A percentile compares a stretch with the other conserved stretches of the same genome.
Evolutionary conservation across 2,329 filamentous ascomycete genomes (phyloP).

Genomic region (Alternaria angustiovoidea): DNA sequence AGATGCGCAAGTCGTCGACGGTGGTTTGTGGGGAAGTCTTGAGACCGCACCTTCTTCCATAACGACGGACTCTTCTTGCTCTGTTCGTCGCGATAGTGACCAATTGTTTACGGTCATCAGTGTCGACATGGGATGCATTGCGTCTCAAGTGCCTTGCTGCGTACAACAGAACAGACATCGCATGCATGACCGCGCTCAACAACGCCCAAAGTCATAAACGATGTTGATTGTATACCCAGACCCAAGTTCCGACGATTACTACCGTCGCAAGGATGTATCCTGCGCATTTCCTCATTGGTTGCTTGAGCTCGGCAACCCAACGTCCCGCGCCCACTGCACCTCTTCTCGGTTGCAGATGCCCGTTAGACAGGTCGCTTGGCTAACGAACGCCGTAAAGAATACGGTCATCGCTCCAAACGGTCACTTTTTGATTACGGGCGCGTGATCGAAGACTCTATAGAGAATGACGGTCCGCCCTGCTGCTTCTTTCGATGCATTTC

Average conservation of each 20-base stretch:
- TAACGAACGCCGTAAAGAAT: background rate
- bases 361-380: conserved; percentile 3
- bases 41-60: background rate
- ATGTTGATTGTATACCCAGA: conserved; percentile 1
- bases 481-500: background rate
- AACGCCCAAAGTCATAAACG: background rate
- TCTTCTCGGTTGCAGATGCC: conserved; percentile 4
- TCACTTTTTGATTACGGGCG: background rate
- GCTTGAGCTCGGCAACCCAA: background rate
- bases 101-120: background rate
- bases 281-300: background rate
- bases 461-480: background rate
- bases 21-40: background rate
- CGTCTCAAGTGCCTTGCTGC: background rate
- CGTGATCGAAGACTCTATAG: background rate
- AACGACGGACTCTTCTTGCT: background rate
- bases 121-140: background rate
- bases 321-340: conserved; percentile 1
- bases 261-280: background rate
- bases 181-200: background rate
- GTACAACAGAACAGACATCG: rapidly evolving
- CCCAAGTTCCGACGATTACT: no score
- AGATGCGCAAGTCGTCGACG: background rate
- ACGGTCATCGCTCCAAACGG: background rate
- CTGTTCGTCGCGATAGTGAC: background rate